Conservation (phyloP, 306 rosid genomes). For the Pterocarpus macrocarpus region DNA sequence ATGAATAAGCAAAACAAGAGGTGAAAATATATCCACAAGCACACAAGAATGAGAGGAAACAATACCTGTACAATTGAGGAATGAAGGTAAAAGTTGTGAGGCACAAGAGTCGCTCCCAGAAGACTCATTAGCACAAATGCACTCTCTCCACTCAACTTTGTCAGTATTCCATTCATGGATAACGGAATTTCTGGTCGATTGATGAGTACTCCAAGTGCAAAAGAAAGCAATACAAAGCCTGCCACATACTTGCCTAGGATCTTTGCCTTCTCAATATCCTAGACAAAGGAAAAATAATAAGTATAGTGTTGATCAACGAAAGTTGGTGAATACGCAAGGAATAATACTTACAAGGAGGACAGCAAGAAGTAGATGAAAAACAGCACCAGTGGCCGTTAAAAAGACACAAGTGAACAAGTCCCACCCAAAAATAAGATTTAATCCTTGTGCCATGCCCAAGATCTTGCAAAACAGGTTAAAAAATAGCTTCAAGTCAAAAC, state of each 20-base stretch:
- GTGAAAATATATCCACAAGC: conserved; percentile 11
- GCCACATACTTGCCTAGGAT: conserved; percentile 64
- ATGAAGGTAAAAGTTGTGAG: conserved; percentile 95
- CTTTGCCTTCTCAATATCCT: conserved; percentile 76
- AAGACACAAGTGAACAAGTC: conserved; percentile 92
- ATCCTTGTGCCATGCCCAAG: conserved; percentile 88
- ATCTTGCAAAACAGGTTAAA: conserved; percentile 67
- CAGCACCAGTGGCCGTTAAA: conserved; percentile 74
- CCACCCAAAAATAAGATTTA: conserved; percentile 93
- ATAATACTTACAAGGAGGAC: conserved; percentile 72
- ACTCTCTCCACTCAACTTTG: conserved; percentile 87
- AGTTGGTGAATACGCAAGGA: conserved; percentile 25
- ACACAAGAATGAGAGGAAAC: conserved; percentile 37
- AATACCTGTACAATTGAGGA: conserved; percentile 93
- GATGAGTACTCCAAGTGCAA: conserved; percentile 71
- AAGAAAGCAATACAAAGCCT: conserved; percentile 67
- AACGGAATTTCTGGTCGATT: conserved; percentile 76
- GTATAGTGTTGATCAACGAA: conserved; percentile 26
- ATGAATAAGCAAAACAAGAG: conserved; percentile 26
- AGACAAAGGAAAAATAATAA: conserved; percentile 48
- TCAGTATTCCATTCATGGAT: conserved; percentile 70
- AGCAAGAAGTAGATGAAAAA: conserved; percentile 73
- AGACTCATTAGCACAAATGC: conserved; percentile 91
- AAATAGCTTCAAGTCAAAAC: conserved; percentile 35
- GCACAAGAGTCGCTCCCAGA: conserved; percentile 94